phyloP scores from a whole-genome alignment of 2,329 filamentous ascomycete species.

The Aureobasidium musti region DNA sequence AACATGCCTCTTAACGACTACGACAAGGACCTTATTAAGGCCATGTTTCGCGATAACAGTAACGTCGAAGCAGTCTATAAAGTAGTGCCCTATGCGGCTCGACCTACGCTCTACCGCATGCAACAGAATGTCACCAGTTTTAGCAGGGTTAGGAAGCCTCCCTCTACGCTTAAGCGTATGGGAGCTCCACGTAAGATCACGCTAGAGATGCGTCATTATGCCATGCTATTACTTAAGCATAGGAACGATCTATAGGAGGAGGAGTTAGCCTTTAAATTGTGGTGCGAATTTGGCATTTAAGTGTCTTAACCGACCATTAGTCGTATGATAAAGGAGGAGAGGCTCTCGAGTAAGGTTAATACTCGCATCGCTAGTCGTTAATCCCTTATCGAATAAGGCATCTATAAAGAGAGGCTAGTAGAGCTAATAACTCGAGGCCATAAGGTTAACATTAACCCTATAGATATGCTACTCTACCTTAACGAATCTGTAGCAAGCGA shows the following conservation, averaged over 20 bases:
- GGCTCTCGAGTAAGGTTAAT: constrained; percentile 4
- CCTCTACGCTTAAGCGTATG: neutral
- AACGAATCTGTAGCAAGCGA: neutral
- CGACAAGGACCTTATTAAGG: neutral
- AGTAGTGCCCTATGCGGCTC: too few relatives aligned
- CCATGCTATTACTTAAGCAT: neutral
- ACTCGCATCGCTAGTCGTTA: constrained; percentile 1
- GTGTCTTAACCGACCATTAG: neutral
- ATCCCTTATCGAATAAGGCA: neutral
- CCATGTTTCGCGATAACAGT: constrained; percentile 3
- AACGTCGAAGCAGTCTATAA: neutral
- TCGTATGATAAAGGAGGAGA: neutral
- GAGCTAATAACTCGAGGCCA: neutral
- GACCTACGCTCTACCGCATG: neutral
- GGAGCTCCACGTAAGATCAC: neutral
- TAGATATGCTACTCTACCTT: constrained; percentile 4
- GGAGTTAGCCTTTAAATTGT: constrained; percentile 6
- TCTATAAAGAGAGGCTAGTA: neutral
- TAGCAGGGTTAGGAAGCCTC: neutral
- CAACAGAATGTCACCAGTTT: neutral
- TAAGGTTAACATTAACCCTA: neutral
- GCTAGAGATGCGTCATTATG: neutral
- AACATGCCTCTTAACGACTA: neutral
- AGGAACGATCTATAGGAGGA: constrained; percentile 22
- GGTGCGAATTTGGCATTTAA: constrained; percentile 5